Conservation (phyloP, 345 rosid species). For the Eucalyptus guilfoylei region DNA sequence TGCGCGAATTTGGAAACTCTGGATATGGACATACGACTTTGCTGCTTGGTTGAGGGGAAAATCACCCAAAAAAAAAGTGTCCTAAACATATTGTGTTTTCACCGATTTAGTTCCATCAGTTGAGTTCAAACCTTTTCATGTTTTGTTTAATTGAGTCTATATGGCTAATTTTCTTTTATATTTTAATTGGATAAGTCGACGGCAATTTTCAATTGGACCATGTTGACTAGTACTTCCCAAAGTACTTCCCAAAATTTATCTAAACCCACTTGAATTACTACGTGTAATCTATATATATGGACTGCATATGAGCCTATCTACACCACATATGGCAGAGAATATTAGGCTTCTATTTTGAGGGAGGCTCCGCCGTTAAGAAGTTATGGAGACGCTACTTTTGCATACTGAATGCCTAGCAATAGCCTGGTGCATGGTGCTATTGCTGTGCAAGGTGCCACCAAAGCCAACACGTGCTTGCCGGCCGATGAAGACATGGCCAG, state of each 20-base stretch:
- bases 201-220: not conserved
- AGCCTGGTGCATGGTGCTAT: not conserved
- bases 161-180: not conserved
- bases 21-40: not conserved
- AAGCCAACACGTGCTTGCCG: not conserved
- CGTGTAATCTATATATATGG: not conserved
- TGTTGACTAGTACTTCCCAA: not conserved
- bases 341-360: not conserved
- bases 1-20: not conserved
- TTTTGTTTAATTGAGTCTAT: too few relatives aligned
- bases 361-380: not conserved
- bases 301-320: not conserved
- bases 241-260: not conserved
- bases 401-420: not conserved
- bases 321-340: not conserved
- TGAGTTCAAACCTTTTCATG: too few relatives aligned
- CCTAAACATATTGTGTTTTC: not conserved
- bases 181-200: not conserved
- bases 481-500: not conserved
- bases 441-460: not conserved
- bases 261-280: not conserved
- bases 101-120: too few relatives aligned
- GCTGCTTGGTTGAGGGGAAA: not conserved
- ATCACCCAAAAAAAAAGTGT: not conserved
- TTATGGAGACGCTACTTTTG: not conserved